Conservation (phyloP, 305 asterid species). For the Striga hermonthica region DNA sequence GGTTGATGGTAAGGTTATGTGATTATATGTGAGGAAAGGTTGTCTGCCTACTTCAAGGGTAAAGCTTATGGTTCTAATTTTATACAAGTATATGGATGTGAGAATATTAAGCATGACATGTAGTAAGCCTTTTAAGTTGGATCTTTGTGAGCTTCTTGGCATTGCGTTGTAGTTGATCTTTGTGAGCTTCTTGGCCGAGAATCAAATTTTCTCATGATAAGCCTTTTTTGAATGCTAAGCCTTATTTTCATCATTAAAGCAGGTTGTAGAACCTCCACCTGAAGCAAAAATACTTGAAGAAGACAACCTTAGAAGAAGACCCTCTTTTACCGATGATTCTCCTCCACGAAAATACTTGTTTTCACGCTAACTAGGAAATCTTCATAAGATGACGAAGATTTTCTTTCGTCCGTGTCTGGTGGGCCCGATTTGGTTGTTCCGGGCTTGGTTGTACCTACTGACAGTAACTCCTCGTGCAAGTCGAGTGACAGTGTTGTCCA, state of each 20-base stretch:
- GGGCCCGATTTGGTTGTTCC: constrained; percentile 32
- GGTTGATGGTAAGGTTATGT: too few species aligned
- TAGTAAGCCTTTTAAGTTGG: too few species aligned
- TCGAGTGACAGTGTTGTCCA: constrained; percentile 2
- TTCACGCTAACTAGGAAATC: constrained; percentile 31
- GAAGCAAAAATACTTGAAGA: constrained; percentile 36
- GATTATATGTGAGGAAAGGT: too few species aligned
- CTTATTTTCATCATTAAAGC: constrained; percentile 22
- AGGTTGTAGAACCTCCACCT: constrained; percentile 47
- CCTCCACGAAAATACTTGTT: constrained; percentile 42
- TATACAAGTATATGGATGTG: too few species aligned
- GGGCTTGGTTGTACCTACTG: constrained; percentile 29
- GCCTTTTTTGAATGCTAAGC: too few species aligned
- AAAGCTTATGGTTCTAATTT: too few species aligned
- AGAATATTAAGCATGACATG: too few species aligned
- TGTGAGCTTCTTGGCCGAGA: too few species aligned
- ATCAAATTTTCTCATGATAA: too few species aligned
- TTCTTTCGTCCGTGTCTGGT: constrained; percentile 29
- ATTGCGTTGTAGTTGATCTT: neutral
- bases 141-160: too few species aligned
- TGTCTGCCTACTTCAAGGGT: too few species aligned
- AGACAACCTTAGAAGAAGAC: constrained; percentile 29
- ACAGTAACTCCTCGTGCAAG: constrained; percentile 27
- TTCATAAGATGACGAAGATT: constrained; percentile 38
- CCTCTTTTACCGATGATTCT: constrained; percentile 42